Evolutionary conservation across 2,329 filamentous ascomycete species (phyloP), one percentile per base, ranked within the genome.

Genomic region (Raffaelea ambrosiae): DNA sequence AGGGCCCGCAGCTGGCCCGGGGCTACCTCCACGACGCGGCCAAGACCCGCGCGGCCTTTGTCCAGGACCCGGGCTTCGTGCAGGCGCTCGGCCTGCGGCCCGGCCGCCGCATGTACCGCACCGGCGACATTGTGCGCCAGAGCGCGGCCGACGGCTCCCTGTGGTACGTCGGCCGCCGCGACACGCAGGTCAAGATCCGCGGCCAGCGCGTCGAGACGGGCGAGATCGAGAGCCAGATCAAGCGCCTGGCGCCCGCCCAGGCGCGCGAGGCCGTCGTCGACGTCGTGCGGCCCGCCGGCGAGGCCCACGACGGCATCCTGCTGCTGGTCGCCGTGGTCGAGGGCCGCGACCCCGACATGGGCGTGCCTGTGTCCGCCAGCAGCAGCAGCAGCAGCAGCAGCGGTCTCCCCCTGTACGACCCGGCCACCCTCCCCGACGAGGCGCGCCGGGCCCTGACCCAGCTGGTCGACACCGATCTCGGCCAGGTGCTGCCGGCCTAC

Each of bases 121-220:
- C 77, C 3, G 77, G 77, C 4, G 77, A 81, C 53, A 64, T 80
- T 16, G 75, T 71, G 20, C 64, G 66, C 16, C 80, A 77, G n/a
- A n/a, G n/a, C 76, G 64, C 65, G 29, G 55, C 63, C 2, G 70
- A 77, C 53, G 77, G 77, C 7, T 68, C 66, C 20, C 63, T 81
- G 36, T 66, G 75, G 36, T 74, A 72, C 20, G 67, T 77, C 35
- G 76, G 77, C 3, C 70, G 77, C 35, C 66, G 66, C n/a, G 77
- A 81, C 53, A 76, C 80, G 50, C 77, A 81, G 57, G 72, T 81
- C 49, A 81, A 81, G 61, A 69, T 81, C 57, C 77, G 79, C 69
- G 76, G 77, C 7, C 79, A 80, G 58, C 73, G 77, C 20, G 73
- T 81, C 41, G 76, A 81, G 58, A 69, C 81, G 8, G 76, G 79